These are phyloP conservation scores for Gigaspora rosea DNA, from an alignment of 192 early-diverging fungal genomes.

Conservation along the genomic window DNA sequence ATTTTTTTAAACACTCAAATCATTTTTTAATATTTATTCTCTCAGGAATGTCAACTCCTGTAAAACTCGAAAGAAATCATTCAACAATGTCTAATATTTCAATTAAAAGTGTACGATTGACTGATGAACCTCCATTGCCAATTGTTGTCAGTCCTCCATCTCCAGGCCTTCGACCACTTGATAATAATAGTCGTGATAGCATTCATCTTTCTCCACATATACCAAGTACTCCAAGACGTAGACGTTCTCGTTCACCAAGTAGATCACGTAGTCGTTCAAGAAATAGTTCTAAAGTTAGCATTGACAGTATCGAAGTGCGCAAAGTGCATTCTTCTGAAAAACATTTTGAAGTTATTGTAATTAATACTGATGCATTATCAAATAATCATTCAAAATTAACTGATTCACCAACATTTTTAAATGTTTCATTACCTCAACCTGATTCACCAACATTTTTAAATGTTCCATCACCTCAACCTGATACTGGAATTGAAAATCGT, in stretches of 20 bases:
- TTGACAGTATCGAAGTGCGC: neutral
- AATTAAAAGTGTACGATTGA: constrained; percentile 17
- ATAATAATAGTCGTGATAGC: neutral
- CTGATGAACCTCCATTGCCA: neutral
- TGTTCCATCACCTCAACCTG: neutral
- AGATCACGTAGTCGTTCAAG: neutral
- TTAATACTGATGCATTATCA: neutral
- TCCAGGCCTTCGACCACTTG: neutral
- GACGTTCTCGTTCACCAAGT: neutral
- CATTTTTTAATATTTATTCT: no score
- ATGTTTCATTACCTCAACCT: neutral
- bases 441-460: neutral
- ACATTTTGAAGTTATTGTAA: neutral
- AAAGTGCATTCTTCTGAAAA: no score
- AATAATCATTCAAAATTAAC: neutral
- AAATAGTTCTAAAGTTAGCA: neutral
- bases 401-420: neutral
- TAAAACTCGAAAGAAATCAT: no score
- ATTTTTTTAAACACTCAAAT: neutral
- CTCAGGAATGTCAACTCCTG: no score
- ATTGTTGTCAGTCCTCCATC: constrained; percentile 14
- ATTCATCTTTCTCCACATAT: neutral
- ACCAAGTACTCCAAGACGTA: neutral
- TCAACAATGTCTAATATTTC: neutral
- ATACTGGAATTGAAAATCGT: neutral